Evolutionary conservation across 768 basidiomycete genomes (phyloP).

Genomic region (Heimioporus sp.): DNA sequence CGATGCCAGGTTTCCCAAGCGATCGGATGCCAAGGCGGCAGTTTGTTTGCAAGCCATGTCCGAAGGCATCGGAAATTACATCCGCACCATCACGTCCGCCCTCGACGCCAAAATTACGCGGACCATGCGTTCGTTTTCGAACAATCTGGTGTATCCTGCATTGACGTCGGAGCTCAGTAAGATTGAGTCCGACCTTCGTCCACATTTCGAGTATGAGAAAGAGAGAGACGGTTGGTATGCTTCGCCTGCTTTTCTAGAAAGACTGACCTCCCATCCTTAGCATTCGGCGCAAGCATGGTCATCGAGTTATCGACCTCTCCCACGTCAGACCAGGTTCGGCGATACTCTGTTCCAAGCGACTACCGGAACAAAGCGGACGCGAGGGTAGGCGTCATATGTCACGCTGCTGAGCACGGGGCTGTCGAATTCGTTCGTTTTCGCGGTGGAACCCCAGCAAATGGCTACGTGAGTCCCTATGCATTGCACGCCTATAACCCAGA

Average conservation of each 20-base stretch:
- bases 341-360: slow-evolving; percentile 45
- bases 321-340: slow-evolving; percentile 34
- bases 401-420: slow-evolving; percentile 53
- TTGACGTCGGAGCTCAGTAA: slow-evolving; percentile 46
- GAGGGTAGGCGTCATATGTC: slow-evolving; percentile 51
- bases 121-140: slow-evolving; percentile 43
- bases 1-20: slow-evolving; percentile 59
- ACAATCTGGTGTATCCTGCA: slow-evolving; percentile 43
- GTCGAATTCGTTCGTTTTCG: slow-evolving; percentile 60
- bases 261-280: slow-evolving; percentile 30
- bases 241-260: not conserved
- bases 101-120: slow-evolving; percentile 47
- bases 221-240: slow-evolving; percentile 50
- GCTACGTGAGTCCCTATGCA: slow-evolving; percentile 39
- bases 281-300: slow-evolving; percentile 52
- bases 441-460: slow-evolving; percentile 41
- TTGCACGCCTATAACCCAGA: slow-evolving; percentile 26
- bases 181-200: slow-evolving; percentile 36
- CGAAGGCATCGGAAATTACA: slow-evolving; percentile 55
- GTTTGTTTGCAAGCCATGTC: slow-evolving; percentile 66
- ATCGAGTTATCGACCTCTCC: slow-evolving; percentile 38
- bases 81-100: slow-evolving; percentile 43
- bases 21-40: slow-evolving; percentile 66
- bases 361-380: slow-evolving; percentile 63
- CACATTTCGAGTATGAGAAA: slow-evolving; percentile 39